Evolutionary conservation across 345 rosid genomes (phyloP), one percentile per base, ranked within the genome.

Genomic region (Clausena lansium): DNA sequence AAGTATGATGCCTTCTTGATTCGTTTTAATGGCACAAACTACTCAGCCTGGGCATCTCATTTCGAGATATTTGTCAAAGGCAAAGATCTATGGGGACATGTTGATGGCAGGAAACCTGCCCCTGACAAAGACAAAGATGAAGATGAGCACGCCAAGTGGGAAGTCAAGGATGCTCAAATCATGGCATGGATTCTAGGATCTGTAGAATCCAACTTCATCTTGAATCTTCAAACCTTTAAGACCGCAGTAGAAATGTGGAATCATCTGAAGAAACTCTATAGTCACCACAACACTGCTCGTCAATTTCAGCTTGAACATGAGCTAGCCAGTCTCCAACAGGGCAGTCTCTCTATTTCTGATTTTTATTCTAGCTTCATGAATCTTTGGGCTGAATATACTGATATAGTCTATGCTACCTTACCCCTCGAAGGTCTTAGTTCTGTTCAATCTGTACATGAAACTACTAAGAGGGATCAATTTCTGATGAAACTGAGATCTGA

Each of bases 231-330:
- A 38, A 54, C 2, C 50, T 38, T n/a, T 4, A 7, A 59, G 1
- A 59, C 14, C 1, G 4, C 15, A n/a, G 6, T 4, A 4, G 24
- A 33, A 10, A 63, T 70, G 24, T 63, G 70, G 66, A 39, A n/a
- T 1, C 67, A 72, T 39, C 2, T 73, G 0, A 81, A 81, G 1
- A 77, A 71, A 20, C 0, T 77, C 0, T 77, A 81, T 7, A n/a
- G 63, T 57, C 70, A 71, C 10, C 3, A 6, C 59, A 79, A 73
- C 36, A 73, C 11, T 2, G 25, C 73, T 47, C 5, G 24, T 15
- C 38, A 45, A 7, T 78, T 78, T 30, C 72, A 72, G 14, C 20
- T 78, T 7, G 64, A 78, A 38, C 67, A 63, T 55, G 38, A 79
- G 25, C 11, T 78, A 9, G 35, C 57, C 1, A 59, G 5, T 77